A percentile compares a stretch with the other conserved stretches of the same genome.
These are phyloP conservation scores for Centrapalus pauciflorus DNA, from an alignment of 129 eudicot genomes.

Conservation along the genomic window DNA sequence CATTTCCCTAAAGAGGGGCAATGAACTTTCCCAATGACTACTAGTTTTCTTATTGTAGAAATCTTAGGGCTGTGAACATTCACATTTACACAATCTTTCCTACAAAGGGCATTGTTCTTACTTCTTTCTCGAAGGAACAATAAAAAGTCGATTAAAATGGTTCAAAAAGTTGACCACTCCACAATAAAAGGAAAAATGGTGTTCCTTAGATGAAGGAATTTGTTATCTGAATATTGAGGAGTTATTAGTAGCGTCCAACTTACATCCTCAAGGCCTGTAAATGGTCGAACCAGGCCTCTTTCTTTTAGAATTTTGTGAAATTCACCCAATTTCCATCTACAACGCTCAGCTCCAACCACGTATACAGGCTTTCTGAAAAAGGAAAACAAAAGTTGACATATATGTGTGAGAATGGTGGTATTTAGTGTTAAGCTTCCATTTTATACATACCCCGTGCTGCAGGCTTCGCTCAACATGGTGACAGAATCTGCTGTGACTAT, in stretches of 20 bases:
- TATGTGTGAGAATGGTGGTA: background rate
- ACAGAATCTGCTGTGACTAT: conserved; percentile 92
- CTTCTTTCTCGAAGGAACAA: background rate
- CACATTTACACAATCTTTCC: background rate
- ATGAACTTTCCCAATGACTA: no score
- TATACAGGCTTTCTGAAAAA: conserved; percentile 88
- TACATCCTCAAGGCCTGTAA: conserved; percentile 98
- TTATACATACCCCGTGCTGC: conserved; percentile 86
- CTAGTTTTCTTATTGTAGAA: background rate
- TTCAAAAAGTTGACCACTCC: background rate
- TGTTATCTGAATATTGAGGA: background rate
- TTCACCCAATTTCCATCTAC: conserved; percentile 83
- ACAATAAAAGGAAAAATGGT: background rate
- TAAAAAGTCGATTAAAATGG: background rate
- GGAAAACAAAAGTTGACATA: background rate
- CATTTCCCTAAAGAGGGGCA: background rate
- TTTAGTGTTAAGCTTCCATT: conserved; percentile 3
- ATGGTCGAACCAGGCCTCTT: conserved; percentile 75
- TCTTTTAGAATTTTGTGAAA: conserved; percentile 76
- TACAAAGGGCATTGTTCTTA: background rate
- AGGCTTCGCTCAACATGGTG: conserved; percentile 91
- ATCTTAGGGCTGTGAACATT: background rate
- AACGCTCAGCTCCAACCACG: conserved; percentile 82
- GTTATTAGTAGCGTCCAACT: conserved; percentile 30
- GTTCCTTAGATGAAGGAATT: background rate